These are phyloP conservation scores for Hypoxylon rickii DNA, from an alignment of 495 filamentous ascomycete species.

Conservation along the genomic window DNA sequence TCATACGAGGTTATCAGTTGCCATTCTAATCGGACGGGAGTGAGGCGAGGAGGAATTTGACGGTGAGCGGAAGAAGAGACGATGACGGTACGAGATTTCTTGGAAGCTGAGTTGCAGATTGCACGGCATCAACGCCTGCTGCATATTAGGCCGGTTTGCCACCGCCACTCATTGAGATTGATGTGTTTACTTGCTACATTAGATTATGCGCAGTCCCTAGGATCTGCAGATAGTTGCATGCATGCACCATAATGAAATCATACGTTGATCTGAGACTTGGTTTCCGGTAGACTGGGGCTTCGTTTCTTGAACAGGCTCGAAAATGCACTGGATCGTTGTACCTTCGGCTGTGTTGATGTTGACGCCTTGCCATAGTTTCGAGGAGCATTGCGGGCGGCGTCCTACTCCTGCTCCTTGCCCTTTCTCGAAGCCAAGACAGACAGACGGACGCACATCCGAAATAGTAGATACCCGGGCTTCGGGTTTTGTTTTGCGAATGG, in stretches of 20 bases:
- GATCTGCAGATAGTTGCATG: conserved; percentile 6
- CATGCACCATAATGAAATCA: conserved; percentile 10
- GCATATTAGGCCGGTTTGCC: conserved; percentile 13
- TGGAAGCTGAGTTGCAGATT: conserved; percentile 29
- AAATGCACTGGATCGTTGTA: neutral
- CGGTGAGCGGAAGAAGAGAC: neutral
- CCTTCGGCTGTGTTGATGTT: too few relatives aligned
- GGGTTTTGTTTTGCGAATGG: too few relatives aligned
- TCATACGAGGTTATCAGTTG: neutral
- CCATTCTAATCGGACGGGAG: neutral
- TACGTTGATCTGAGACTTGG: neutral
- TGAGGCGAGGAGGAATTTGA: neutral
- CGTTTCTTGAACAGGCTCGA: too few relatives aligned
- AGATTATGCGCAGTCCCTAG: conserved; percentile 12
- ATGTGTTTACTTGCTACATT: conserved; percentile 7
- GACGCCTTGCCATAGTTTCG: too few relatives aligned
- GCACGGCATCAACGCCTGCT: conserved; percentile 2
- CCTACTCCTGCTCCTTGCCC: too few relatives aligned
- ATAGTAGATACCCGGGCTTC: too few relatives aligned
- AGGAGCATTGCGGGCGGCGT: neutral
- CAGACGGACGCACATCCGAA: too few relatives aligned
- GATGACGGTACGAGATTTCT: conserved; percentile 25
- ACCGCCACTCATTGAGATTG: conserved; percentile 11
- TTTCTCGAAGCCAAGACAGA: too few relatives aligned
- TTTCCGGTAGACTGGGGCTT: too few relatives aligned